Evolutionary conservation across 2,329 filamentous ascomycete species (phyloP), one percentile per base, ranked within the genome.

Genomic region (Ustulina deusta): DNA sequence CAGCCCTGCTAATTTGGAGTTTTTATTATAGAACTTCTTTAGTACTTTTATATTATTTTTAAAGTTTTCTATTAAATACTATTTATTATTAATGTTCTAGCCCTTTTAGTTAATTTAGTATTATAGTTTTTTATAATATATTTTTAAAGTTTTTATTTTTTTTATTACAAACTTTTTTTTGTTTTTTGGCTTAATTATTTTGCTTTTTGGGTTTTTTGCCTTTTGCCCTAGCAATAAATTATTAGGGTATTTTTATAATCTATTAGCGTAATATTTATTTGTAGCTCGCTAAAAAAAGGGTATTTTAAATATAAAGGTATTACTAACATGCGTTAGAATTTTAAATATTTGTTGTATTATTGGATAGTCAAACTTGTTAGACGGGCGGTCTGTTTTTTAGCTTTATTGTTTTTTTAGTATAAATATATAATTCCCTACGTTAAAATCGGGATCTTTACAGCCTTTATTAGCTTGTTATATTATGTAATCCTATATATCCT

Each of bases 61-160:
- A 54, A 54, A 34, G n/a, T 54, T 54, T 54, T 54, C 9, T 34
- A 11, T 27, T 10, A 34, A 3, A 22, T 54, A 54, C 20, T 54
- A 34, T 36, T 54, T 34, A 36, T 56, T 56, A 27, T 56, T 40
- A 40, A 25, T 1, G 9, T 40, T 42, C 25, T 56, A 54, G 0
- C 29, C 17, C 42, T 56, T 56, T 56, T 40, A 56, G n/a, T 56
- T 7, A 29, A 40, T 42, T 25, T 56, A 56, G 17, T 55, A 55
- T 55, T 55, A 55, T 55, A 55, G 29, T n/a, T 55, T 55, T 38
- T 22, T 20, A 36, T 29, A 55, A 22, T 36, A 29, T 22, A 7
- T 55, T 25, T 40, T 20, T 40, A 27, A 56, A 11, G 42, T 38
- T 20, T 34, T 34, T 25, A 48, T 25, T 25, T 48, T 48, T 48